phyloP scores from a whole-genome alignment of 2,329 filamentous ascomycete genomes.

The Colletotrichum sp. region DNA sequence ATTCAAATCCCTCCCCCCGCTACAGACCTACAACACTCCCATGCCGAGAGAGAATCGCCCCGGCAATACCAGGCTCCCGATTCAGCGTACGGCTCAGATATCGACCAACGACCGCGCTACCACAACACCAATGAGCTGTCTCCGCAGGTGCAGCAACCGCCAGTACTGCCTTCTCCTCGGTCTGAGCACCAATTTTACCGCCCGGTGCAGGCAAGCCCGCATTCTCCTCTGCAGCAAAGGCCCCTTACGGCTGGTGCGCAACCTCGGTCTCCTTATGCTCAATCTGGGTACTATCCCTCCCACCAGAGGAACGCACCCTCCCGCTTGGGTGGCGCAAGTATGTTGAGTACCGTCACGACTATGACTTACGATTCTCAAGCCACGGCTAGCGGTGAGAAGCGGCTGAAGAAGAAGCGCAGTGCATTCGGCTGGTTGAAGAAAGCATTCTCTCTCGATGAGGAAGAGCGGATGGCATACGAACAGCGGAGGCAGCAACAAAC shows the following conservation, averaged over 20 bases:
- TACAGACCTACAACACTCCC: conserved; percentile 34
- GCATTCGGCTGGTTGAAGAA: conserved; percentile 74
- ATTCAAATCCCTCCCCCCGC: conserved; percentile 57
- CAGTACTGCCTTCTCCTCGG: conserved; percentile 51
- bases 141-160: conserved; percentile 37
- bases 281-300: conserved; percentile 36
- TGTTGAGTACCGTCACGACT: conserved; percentile 59
- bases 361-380: conserved; percentile 45
- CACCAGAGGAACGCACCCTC: conserved; percentile 57
- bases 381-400: conserved; percentile 36
- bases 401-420: conserved; percentile 70
- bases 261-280: conserved; percentile 22
- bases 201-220: conserved; percentile 66
- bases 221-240: conserved; percentile 66
- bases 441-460: conserved; percentile 68
- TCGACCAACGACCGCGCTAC: conserved; percentile 36
- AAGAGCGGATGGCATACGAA: conserved; percentile 65
- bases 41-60: conserved; percentile 22
- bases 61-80: conserved; percentile 36
- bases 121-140: conserved; percentile 36
- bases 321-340: conserved; percentile 59
- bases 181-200: conserved; percentile 64
- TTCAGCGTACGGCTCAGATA: conserved; percentile 53
- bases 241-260: conserved; percentile 56
- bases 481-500: conserved; percentile 52